Evolutionary conservation across 441 rosid genomes (phyloP).

Genomic region (Euphorbia corollata): DNA sequence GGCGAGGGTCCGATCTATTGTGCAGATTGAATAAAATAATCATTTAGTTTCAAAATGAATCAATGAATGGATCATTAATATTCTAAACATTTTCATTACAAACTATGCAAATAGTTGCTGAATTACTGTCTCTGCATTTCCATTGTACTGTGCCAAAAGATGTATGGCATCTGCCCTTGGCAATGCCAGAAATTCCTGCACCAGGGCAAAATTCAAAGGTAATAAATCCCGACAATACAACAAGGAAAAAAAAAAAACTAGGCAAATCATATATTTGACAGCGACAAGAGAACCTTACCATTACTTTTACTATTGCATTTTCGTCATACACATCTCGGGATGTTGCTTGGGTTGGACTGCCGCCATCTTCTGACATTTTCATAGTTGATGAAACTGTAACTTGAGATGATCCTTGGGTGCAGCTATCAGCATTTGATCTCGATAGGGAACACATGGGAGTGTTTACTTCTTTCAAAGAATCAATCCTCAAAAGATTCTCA

Average conservation of each 20-base stretch:
- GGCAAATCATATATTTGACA: background rate
- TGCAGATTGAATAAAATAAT: slow-evolving; percentile 23
- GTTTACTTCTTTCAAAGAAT: slow-evolving; percentile 64
- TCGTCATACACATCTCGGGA: slow-evolving; percentile 72
- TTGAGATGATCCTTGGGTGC: slow-evolving; percentile 68
- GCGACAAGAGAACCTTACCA: slow-evolving; percentile 45
- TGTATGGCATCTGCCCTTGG: slow-evolving; percentile 95
- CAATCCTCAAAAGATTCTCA: slow-evolving; percentile 57
- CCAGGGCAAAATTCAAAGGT: background rate
- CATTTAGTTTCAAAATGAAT: background rate
- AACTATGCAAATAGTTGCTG: slow-evolving; percentile 70
- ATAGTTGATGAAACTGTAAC: slow-evolving; percentile 56
- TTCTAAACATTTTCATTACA: background rate
- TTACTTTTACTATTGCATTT: slow-evolving; percentile 83
- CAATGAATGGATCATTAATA: slow-evolving; percentile 11
- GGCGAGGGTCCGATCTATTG: background rate
- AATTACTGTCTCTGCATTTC: slow-evolving; percentile 78
- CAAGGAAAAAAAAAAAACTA: background rate
- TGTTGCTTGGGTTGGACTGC: slow-evolving; percentile 62
- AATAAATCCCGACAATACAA: no score
- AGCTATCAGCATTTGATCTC: slow-evolving; percentile 54
- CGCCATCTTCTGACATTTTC: slow-evolving; percentile 65
- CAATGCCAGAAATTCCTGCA: slow-evolving; percentile 95
- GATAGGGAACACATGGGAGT: slow-evolving; percentile 40
- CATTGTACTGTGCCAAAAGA: slow-evolving; percentile 77